Evolutionary conservation across 2,329 filamentous ascomycete species (phyloP), one percentile per base, ranked within the genome.

Genomic region (Diaporthe batatas): DNA sequence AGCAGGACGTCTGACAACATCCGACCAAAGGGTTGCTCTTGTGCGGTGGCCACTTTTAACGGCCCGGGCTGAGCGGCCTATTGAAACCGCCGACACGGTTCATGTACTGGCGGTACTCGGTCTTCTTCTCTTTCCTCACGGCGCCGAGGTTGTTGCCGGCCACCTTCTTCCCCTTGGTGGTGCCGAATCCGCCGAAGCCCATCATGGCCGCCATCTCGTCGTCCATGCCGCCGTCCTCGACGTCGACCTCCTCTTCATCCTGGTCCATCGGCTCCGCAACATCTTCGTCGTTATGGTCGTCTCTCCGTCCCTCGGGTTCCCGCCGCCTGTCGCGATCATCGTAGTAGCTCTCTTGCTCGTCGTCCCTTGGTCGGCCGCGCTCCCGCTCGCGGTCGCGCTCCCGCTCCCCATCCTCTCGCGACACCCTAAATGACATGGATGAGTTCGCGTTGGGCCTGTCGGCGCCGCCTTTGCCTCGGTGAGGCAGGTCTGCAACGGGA

Each of bases 91-190:
- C 93, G 68, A 91, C 86, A 72, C 93, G 89, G 80, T 96, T 96
- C 91, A 99, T 99, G 83, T 99, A 99, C 88, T 99, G 96, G 77
- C 96, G 89, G 80, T 98, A 98, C 86, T 97, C 90, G 18, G 92
- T 93, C 90, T 94, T 95, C 90, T 98, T 98, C 84, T 96, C 94
- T 87, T 96, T 98, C 77, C 92, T 87, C 68, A 98, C 91, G 0
- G 87, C 94, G 71, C 93, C 95, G 54, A 92, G 90, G 79, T 95
- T 91, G 80, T 99, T 99, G 2, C 96, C 96, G 0, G 90, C 88
- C 1, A 99, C 91, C 80, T 98, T 97, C 70, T 93, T 94, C 74
- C 93, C 91, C 83, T 98, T 97, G 25, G 96, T 98, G 32, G 91
- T 91, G 72, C 91, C 92, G 83, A 98, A 99, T 0, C 89, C 90